These are phyloP conservation scores for Eucalyptus globulus DNA, from an alignment of 345 rosid genomes.

Conservation along the genomic window DNA sequence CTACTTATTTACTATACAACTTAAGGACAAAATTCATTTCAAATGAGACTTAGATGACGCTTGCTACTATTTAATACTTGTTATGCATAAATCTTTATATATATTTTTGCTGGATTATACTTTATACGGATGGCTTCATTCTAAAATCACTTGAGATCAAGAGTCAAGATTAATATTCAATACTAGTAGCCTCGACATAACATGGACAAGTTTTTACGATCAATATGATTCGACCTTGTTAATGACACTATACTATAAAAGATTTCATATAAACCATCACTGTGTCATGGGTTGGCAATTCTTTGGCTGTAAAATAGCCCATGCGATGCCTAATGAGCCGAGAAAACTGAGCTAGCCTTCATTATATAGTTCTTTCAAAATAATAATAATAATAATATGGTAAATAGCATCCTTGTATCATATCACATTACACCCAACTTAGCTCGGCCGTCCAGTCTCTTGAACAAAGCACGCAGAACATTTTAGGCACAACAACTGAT, in stretches of 20 bases:
- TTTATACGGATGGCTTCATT: not conserved
- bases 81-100: not conserved
- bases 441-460: rapidly evolving
- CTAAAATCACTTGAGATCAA: not conserved
- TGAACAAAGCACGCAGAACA: rapidly evolving
- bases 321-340: too few species aligned
- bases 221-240: not conserved
- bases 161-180: not conserved
- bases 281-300: too few species aligned
- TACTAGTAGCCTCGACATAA: not conserved
- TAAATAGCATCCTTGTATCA: too few species aligned
- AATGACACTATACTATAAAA: not conserved
- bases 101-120: not conserved
- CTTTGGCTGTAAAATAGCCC: too few species aligned
- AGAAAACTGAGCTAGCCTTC: too few species aligned
- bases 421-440: too few species aligned
- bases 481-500: rapidly evolving
- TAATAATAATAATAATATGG: rapidly evolving
- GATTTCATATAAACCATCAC: not conserved
- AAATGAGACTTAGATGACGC: not conserved
- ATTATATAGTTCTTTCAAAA: too few species aligned
- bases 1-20: not conserved
- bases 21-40: not conserved
- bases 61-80: not conserved
- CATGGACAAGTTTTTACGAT: not conserved